Evolutionary conservation across 352 stramenopile species (phyloP), one percentile per base, ranked within the genome.

Genomic region (Phytophthora macrochlamydospora): DNA sequence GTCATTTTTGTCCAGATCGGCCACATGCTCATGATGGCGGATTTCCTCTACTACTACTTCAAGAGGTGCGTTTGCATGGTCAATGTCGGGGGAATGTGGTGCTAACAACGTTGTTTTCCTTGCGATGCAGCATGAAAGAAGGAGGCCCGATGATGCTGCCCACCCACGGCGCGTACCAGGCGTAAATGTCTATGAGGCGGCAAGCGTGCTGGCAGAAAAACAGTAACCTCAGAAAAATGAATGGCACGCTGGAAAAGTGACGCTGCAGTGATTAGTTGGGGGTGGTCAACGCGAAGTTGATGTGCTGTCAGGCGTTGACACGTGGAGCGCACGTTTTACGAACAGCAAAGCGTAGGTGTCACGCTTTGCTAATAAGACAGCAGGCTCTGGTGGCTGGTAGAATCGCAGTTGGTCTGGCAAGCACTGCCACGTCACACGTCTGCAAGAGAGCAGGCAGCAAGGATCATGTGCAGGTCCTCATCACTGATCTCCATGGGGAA

Each of bases 11-110:
- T 97, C n/a, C 98, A 99, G 81, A 98, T 99, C 67, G 85, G 97
- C 32, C 97, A 99, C 83, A 96, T 99, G 78, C 81, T 98, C 35
- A 94, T 99, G 74, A 99, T 99, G 97, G 86, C 92, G 31, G 97
- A 99, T 78, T 99, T 99, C 70, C 97, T 99, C 73, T 99, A 98
- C 87, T 99, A 99, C 77, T 99, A 99, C 87, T 97, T 99, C 76
- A 96, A 98, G 71, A 95, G 85, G 85, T 93, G 56, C 42, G 71
- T 68, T 50, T 13, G 11, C 28, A 3, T 11, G 24, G 14, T 7
- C 40, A 50, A 33, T 33, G 11, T 38, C 18, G 18, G 18, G 18
- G 18, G 18, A 24, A 13, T 28, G 6, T 40, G 1, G 7, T 56
- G 28, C 44, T 24, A 52, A n/a, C 7, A 18, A 4, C 9, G 49